Evolutionary conservation across 139 green algal genomes (phyloP).

Genomic region (Klebsormidium nitens): DNA sequence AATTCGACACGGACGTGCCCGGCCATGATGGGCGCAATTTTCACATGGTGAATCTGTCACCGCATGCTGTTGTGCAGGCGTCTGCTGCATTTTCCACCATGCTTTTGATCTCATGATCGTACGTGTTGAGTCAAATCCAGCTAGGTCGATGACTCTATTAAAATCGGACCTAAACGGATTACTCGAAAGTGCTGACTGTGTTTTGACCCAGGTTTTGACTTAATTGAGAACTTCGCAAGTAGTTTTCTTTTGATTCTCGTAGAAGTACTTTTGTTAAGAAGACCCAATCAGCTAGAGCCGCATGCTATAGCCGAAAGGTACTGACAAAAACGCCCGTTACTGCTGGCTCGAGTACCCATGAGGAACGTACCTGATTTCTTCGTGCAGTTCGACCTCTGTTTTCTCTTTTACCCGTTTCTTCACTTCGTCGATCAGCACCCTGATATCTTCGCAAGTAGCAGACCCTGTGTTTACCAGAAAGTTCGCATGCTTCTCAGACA

Average conservation of each 20-base stretch:
- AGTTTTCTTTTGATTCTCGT: background rate
- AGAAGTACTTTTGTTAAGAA: background rate
- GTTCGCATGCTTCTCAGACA: constrained; percentile 49
- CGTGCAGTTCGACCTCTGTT: constrained; percentile 25
- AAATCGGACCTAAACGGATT: background rate
- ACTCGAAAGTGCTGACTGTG: background rate
- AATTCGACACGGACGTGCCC: no score
- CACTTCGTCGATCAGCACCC: constrained; percentile 36
- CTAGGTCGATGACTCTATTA: background rate
- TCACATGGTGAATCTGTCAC: no score
- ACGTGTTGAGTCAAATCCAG: background rate
- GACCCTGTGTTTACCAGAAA: constrained; percentile 42
- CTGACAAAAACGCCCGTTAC: no score
- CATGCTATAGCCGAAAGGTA: no score
- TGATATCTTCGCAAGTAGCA: constrained; percentile 31
- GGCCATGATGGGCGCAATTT: no score
- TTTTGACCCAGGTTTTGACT: background rate
- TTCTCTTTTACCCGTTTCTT: constrained; percentile 22
- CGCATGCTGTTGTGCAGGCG: no score
- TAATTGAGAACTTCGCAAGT: background rate
- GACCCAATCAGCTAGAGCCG: no score
- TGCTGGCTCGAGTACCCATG: background rate
- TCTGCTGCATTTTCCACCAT: constrained; percentile 4
- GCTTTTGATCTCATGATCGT: background rate
- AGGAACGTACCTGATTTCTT: constrained; percentile 26